phyloP scores from a whole-genome alignment of 176 grass and related monocot genomes.

The Typha latifolia region DNA sequence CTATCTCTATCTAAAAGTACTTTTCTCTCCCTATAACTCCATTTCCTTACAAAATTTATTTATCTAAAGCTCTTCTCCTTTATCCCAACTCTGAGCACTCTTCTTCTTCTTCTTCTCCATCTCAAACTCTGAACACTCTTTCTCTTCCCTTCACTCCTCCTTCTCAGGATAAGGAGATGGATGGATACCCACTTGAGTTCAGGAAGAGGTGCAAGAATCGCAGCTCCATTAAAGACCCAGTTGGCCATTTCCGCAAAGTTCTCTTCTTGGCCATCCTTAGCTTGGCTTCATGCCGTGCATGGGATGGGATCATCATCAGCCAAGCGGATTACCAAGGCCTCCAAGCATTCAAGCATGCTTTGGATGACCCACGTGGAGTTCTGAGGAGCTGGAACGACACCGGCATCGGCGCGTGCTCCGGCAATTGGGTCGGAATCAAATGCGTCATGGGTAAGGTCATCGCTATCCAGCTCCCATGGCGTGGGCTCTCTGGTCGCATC shows the following conservation, averaged over 20 bases:
- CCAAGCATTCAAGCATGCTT: conserved; percentile 50
- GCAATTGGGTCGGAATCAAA: conserved; percentile 55
- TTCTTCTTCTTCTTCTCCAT: not conserved
- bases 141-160: not conserved
- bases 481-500: conserved; percentile 35
- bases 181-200: too few relatives aligned
- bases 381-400: conserved; percentile 63
- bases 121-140: not conserved
- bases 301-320: conserved; percentile 52
- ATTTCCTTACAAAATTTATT: not conserved
- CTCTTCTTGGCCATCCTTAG: conserved; percentile 3
- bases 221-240: too few relatives aligned
- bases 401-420: conserved; percentile 58
- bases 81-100: too few relatives aligned
- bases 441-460: conserved; percentile 57
- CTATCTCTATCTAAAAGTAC: not conserved
- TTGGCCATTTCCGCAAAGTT: not conserved
- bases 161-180: not conserved
- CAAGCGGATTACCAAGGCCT: conserved; percentile 57
- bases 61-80: not conserved
- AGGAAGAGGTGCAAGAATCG: too few relatives aligned
- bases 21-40: too few relatives aligned
- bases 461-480: conserved; percentile 56
- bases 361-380: conserved; percentile 35
- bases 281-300: not conserved